Conservation (phyloP, 2,329 filamentous ascomycete species). For the Penicillium aurantiogriseum region DNA sequence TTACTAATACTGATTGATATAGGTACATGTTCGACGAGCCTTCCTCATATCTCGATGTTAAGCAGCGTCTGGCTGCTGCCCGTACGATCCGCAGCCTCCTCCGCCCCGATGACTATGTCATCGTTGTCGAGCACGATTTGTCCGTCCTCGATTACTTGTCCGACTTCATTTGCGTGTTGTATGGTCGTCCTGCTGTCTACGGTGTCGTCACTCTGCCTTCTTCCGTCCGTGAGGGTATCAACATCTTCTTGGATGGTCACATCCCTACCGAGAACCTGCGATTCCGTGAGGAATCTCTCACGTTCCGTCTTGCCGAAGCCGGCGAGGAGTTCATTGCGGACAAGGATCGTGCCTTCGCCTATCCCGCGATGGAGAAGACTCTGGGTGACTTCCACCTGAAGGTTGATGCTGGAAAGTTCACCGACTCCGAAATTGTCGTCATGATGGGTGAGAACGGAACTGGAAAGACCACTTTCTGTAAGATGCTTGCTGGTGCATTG, state of each 20-base stretch:
- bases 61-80: constrained; percentile 92
- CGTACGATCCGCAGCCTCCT: constrained; percentile 89
- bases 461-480: constrained; percentile 98
- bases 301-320: constrained; percentile 89
- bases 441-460: constrained; percentile 99
- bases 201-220: constrained; percentile 95
- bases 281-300: constrained; percentile 94
- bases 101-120: constrained; percentile 88
- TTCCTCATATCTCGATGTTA: constrained; percentile 98
- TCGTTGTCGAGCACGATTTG: constrained; percentile 98
- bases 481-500: constrained; percentile 85
- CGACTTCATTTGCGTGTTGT: constrained; percentile 96
- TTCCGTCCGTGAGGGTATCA: constrained; percentile 98
- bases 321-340: constrained; percentile 85
- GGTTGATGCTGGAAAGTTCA: constrained; percentile 82
- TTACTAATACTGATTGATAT: constrained; percentile 16
- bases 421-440: constrained; percentile 96
- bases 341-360: constrained; percentile 79
- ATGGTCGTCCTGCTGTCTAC: constrained; percentile 92
- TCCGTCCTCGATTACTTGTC: constrained; percentile 98
- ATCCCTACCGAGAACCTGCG: constrained; percentile 98
- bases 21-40: constrained; percentile 99
- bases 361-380: constrained; percentile 90
- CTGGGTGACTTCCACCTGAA: constrained; percentile 82
- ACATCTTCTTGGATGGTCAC: constrained; percentile 97